These are phyloP conservation scores for Aspergillus eucalypticola DNA, from an alignment of 2,329 filamentous ascomycete species.

Conservation along the genomic window DNA sequence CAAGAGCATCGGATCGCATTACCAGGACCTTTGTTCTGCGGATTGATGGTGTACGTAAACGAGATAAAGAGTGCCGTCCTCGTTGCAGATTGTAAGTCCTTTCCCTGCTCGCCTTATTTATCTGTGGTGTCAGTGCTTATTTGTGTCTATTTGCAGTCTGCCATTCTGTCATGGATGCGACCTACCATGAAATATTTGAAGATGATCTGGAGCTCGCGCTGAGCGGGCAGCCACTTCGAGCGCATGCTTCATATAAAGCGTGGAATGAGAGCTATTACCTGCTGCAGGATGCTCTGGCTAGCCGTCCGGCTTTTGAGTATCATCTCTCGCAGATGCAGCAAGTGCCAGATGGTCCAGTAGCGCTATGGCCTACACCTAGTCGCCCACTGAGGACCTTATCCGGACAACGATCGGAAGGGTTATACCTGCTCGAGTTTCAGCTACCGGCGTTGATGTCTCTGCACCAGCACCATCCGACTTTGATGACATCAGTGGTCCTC, in stretches of 20 bases:
- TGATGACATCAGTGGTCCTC: background rate
- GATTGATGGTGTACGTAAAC: background rate
- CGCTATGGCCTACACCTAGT: background rate
- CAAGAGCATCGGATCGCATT: background rate
- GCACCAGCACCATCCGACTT: background rate
- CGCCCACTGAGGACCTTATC: background rate
- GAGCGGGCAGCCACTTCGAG: background rate
- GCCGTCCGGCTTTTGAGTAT: background rate
- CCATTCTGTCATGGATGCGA: background rate
- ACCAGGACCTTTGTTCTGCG: background rate
- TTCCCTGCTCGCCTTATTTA: too few species aligned
- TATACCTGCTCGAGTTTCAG: background rate
- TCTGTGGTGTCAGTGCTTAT: too few species aligned
- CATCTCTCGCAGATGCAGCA: background rate
- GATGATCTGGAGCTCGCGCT: background rate
- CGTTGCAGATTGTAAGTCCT: background rate
- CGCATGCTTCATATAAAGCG: background rate
- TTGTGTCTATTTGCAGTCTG: background rate
- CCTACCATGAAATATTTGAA: background rate
- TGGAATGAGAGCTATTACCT: background rate
- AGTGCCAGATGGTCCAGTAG: background rate
- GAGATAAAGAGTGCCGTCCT: background rate
- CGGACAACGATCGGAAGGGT: background rate
- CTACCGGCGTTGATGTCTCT: background rate
- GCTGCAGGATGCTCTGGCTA: background rate